Base-by-base conservation (phyloP, 257 asterid species). In the Marsdenia floribunda region DNA sequence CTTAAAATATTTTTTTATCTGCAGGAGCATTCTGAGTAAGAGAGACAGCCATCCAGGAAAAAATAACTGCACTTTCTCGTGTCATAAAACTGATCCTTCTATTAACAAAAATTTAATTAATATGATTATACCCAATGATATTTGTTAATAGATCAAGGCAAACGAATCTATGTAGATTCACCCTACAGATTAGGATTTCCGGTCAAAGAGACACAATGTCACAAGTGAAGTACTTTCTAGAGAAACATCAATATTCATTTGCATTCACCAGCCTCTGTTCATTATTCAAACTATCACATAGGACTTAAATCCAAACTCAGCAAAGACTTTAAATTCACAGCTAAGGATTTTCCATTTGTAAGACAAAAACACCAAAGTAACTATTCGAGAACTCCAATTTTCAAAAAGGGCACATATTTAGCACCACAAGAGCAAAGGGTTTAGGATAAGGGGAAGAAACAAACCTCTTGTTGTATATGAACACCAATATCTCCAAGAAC, bases 401-500 rank as follows among this genome's bases (percentile, higher is more conserved):
- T 42, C 1, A 22, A 14, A 65, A 75, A 29, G 53, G 61, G 44
- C 53, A 73, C 6, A 52, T 18, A 77, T 68, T 54, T 24, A 50
- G 55, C 55, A 75, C 60, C 26, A 22, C 38, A 26, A 3, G 33
- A 60, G 74, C 54, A 70, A 60, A 55, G 67, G 54, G 49, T 55
- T 38, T 67, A 50, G 52, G 26, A 70, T 57, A 65, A 81, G 74
- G 58, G 55, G 59, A 3, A 72, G 35, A 67, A 21, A 73, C 87
- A 66, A 76, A 93, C 98, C 96, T 93, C 97, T 84, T 85, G 96
- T 80, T 91, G 98, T 79, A 93, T 80, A 83, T 80, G 82, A 71
- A 82, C 93, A 67, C 98, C 98, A 63, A 93, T 80, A 87, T 93
- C 98, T 78, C 98, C 96, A 42, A 93, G 81, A 72, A 93, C 80